phyloP scores from a whole-genome alignment of 495 filamentous ascomycete species.

The Aspergillus steynii region DNA sequence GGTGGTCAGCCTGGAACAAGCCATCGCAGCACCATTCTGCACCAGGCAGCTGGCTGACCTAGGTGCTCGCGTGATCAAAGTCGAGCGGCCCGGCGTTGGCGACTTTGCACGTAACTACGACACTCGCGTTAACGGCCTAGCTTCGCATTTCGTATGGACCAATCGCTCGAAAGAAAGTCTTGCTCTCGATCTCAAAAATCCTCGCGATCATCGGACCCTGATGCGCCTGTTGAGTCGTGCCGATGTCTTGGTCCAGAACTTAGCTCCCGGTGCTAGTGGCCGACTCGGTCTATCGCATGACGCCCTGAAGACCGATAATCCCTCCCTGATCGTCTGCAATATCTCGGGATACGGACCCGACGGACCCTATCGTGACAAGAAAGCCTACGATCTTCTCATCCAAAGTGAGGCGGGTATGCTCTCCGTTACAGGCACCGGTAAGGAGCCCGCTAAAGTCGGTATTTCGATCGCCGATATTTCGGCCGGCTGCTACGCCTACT shows the following conservation, averaged over 20 bases:
- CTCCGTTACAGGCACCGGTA: conserved; percentile 47
- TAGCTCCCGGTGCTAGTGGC: conserved; percentile 49
- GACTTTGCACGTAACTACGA: conserved; percentile 55
- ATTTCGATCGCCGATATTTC: conserved; percentile 55
- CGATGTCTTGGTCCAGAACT: conserved; percentile 54
- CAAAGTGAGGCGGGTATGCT: conserved; percentile 56
- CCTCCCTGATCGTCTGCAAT: conserved; percentile 52
- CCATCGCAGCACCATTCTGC: conserved; percentile 54
- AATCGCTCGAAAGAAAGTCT: conserved; percentile 54
- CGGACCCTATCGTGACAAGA: conserved; percentile 53
- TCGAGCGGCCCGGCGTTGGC: conserved; percentile 48
- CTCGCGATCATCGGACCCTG: conserved; percentile 39
- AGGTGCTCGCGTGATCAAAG: conserved; percentile 54
- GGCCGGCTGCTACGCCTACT: conserved; percentile 52
- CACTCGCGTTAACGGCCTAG: conserved; percentile 44
- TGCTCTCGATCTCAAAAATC: conserved; percentile 47
- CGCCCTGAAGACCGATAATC: conserved; percentile 37
- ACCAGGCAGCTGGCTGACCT: conserved; percentile 54
- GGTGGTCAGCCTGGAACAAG: conserved; percentile 54
- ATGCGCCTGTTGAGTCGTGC: conserved; percentile 46
- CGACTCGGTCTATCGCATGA: conserved; percentile 49
- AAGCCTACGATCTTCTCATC: conserved; percentile 57
- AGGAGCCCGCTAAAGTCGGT: conserved; percentile 50
- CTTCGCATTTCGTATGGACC: conserved; percentile 55
- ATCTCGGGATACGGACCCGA: conserved; percentile 53